Base-by-base conservation (phyloP, 192 early-diverging fungal genomes). In the Coemansia aciculifera region DNA sequence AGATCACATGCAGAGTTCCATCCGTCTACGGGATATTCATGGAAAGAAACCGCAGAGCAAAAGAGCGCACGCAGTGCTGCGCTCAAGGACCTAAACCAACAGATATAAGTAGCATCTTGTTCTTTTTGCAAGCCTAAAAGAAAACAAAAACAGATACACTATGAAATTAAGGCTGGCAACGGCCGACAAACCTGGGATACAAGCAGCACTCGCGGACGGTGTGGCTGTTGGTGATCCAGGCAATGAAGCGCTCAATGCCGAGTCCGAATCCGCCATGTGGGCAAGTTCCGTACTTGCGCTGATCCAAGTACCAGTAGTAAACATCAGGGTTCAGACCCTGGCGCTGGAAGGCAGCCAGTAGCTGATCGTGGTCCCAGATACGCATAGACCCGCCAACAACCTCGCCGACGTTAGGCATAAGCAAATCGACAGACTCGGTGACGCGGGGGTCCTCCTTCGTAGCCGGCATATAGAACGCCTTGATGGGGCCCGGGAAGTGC, bases 281-380 rank as follows among this genome's bases (percentile, higher is more conserved):
- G 68, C 88, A 89, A 19, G 95, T 91, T 42, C 98, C 97, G 79
- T 95, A 99, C 87, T 98, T 98, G 84, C 98, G 92, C 86, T 98
- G 98, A 64, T 99, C 98, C 43, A 95, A 95, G 85, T 90, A 93
- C 98, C 98, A 99, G 87, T 98, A 98, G 88, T 99, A 99, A 27
- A 96, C 94, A 3, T 83, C 73, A 19, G 95, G 91, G 75, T 98
- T 93, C 64, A 99, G 91, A 19, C 92, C 92, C 81, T 97, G 94
- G 37, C 93, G 89, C 81, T 87, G 85, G 85, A 93, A 96, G 13
- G 88, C 95, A 11, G 84, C 89, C 66, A 92, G 77, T 39, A 97
- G 85, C 74, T 92, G 90, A 12, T 85, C 83, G 74, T 93, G 83
- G 78, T 95, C 89, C 57, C 90, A 90, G 76, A 95, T 97, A 85